Conservation (phyloP, 352 stramenopile species). For the Phytopythium delawarense region DNA sequence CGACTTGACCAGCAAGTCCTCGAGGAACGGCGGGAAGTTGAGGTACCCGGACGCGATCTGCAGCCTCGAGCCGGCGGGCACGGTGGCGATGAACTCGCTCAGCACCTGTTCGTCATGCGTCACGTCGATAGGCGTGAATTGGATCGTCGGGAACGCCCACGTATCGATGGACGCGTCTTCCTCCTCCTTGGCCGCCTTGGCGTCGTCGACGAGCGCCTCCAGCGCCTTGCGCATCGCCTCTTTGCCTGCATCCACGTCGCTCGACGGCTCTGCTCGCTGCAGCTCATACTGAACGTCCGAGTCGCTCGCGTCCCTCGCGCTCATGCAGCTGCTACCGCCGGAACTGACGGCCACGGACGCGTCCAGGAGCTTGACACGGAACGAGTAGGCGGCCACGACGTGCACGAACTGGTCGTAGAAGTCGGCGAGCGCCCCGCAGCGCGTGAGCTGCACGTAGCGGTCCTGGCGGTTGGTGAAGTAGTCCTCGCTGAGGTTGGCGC, state of each 20-base stretch:
- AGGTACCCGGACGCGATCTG: conserved; percentile 78
- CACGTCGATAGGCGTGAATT: conserved; percentile 63
- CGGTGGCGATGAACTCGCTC: conserved; percentile 33
- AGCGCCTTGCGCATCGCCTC: conserved; percentile 36
- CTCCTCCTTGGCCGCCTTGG: neutral
- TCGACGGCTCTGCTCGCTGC: conserved; percentile 14
- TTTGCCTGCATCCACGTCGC: conserved; percentile 34
- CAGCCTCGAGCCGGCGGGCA: conserved; percentile 42
- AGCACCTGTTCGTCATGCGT: conserved; percentile 55
- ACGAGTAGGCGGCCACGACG: conserved; percentile 40
- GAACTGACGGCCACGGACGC: conserved; percentile 7
- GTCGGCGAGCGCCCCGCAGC: conserved; percentile 39
- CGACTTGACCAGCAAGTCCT: conserved; percentile 41
- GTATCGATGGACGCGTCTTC: conserved; percentile 26
- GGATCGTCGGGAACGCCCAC: conserved; percentile 72
- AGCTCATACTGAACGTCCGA: conserved; percentile 22
- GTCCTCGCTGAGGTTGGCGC: conserved; percentile 77
- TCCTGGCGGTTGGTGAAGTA: conserved; percentile 86
- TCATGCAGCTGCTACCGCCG: neutral
- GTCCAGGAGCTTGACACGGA: conserved; percentile 27
- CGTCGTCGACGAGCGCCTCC: conserved; percentile 29
- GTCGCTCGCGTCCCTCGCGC: neutral
- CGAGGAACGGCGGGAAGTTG: conserved; percentile 74
- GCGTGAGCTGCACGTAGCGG: conserved; percentile 63
- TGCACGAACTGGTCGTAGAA: conserved; percentile 77